These are phyloP conservation scores for Lichtheimia hyalospora DNA, from an alignment of 371 early-diverging fungal species.

Conservation along the genomic window DNA sequence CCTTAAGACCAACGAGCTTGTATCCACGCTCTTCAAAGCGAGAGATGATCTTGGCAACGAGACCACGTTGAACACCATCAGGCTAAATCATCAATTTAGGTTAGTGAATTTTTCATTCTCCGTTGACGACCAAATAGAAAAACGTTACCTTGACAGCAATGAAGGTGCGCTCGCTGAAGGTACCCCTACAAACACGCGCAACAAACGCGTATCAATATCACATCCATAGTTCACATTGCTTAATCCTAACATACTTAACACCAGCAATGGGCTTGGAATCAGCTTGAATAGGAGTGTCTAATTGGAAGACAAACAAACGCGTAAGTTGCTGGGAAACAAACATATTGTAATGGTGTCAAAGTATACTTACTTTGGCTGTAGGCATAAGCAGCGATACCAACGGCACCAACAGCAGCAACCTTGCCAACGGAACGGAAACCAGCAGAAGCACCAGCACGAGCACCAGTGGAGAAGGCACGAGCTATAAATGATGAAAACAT, in stretches of 20 bases:
- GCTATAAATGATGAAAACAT: constrained; percentile 22
- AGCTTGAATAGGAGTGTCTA: constrained; percentile 36
- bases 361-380: constrained; percentile 37
- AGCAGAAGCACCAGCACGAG: constrained; percentile 41
- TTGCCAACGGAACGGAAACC: constrained; percentile 29
- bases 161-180: constrained; percentile 77
- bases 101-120: not conserved
- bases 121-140: not conserved
- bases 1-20: constrained; percentile 62
- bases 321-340: no score
- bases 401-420: constrained; percentile 51
- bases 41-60: constrained; percentile 82
- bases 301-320: not conserved
- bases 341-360: not conserved
- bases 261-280: constrained; percentile 65
- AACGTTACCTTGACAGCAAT: constrained; percentile 67
- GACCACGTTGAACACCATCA: constrained; percentile 79
- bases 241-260: constrained; percentile 40
- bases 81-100: constrained; percentile 28
- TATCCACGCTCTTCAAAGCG: constrained; percentile 82
- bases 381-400: constrained; percentile 48
- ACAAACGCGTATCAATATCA: not conserved
- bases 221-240: not conserved
- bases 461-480: constrained; percentile 51
- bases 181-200: constrained; percentile 40